Percentiles rank a stretch among this genome's conserved stretches.
These are phyloP conservation scores for Aureobasidium uvarum DNA, from an alignment of 2,329 filamentous ascomycete genomes.

Conservation along the genomic window DNA sequence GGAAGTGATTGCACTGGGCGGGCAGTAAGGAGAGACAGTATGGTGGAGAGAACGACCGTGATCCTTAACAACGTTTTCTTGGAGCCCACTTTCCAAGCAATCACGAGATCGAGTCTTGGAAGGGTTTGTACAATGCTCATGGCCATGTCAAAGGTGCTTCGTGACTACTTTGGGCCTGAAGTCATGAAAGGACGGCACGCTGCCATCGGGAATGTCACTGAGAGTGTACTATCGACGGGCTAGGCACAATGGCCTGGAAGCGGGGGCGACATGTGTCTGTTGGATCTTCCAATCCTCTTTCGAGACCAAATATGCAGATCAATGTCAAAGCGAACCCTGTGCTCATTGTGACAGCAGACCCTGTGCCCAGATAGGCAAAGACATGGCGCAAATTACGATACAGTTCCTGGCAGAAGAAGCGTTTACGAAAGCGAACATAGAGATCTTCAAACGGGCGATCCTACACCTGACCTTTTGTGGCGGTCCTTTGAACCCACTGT, in stretches of 20 bases:
- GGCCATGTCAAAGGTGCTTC: background rate
- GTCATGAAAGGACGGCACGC: background rate
- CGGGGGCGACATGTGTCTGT: conserved; percentile 5
- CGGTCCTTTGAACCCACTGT: background rate
- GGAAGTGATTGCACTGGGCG: background rate
- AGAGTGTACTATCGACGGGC: background rate
- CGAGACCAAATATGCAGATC: background rate
- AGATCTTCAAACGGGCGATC: background rate
- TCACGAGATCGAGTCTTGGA: background rate
- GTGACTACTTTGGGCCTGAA: too few species aligned
- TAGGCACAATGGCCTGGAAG: background rate
- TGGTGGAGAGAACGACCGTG: background rate
- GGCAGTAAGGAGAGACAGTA: background rate
- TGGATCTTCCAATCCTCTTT: background rate
- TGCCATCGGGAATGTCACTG: background rate
- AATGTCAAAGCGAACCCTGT: background rate
- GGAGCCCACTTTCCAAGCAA: background rate
- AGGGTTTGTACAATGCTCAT: background rate
- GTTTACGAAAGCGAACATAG: background rate
- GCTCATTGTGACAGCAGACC: background rate
- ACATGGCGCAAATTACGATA: background rate
- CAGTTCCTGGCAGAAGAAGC: background rate
- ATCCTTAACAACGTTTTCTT: background rate
- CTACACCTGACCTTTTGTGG: background rate
- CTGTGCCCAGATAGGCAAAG: background rate